phyloP scores from a whole-genome alignment of 441 rosid species.

The Breynia disticha region DNA sequence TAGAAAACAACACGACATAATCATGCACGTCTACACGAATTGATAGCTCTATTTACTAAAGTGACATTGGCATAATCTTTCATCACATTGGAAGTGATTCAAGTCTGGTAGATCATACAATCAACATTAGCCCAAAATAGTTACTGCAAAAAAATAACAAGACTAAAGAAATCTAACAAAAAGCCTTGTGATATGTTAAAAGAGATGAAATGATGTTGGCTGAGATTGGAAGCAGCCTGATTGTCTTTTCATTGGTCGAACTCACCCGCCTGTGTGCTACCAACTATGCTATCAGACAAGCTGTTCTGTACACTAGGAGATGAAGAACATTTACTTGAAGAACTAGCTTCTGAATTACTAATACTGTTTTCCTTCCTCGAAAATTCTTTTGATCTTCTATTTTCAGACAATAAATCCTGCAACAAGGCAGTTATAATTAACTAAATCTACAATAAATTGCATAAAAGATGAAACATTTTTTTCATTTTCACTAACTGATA shows the following conservation, averaged over 20 bases:
- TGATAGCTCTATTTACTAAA: too few relatives aligned
- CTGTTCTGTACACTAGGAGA: conserved; percentile 58
- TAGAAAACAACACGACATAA: too few relatives aligned
- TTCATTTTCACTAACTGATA: conserved; percentile 1
- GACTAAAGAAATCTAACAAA: background rate
- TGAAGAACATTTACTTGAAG: conserved; percentile 62
- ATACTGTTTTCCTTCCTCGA: conserved; percentile 31
- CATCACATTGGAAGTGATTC: background rate
- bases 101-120: conserved; percentile 1
- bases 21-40: too few relatives aligned
- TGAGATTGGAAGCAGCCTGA: conserved; percentile 15
- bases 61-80: background rate
- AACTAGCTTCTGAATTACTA: conserved; percentile 29
- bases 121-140: background rate
- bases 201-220: background rate
- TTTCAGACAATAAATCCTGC: conserved; percentile 44
- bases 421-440: conserved; percentile 7
- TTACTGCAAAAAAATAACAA: too few relatives aligned
- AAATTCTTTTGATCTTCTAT: conserved; percentile 34
- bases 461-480: background rate
- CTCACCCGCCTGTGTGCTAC: conserved; percentile 39
- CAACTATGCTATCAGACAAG: conserved; percentile 55
- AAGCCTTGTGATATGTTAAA: background rate
- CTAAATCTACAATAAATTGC: background rate
- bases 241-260: conserved; percentile 16